Base-by-base conservation (phyloP, 495 filamentous ascomycete genomes). In the Tuber indicum region DNA sequence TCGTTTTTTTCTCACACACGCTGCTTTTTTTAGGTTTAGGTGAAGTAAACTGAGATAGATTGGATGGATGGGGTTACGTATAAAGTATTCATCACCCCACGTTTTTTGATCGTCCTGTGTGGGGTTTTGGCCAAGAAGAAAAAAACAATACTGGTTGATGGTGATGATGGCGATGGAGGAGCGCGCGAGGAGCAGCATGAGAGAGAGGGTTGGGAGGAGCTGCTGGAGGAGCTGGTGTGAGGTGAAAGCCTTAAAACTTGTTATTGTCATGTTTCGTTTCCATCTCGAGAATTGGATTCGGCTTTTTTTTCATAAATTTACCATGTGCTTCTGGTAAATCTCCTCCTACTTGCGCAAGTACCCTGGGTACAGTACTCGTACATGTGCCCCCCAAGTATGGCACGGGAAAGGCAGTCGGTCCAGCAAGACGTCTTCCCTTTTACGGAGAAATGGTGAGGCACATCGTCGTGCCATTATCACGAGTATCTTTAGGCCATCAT, bases 11-110 rank as follows among this genome's bases (percentile, higher is more conserved):
- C 7, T n/a, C 58, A 32, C 58, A 66, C 58, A 32, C 58, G 10
- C 58, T 66, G 58, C 58, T 66, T 47, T 75, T 71, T 72, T 66
- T 66, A 36, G 58, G 58, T 19, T 66, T 66, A 19, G 32, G 58
- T 36, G 26, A 66, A 66, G 58, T 66, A 66, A 66, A 66, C 26
- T 36, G 58, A 6, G 58, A 36, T 36, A 66, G 58, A 66, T 66
- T 66, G 58, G 58, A 12, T 66, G 58, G 58, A 26, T 36, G 58
- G 26, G 58, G 26, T 66, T 66, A 66, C 58, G 58, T 66, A 66
- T 66, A 66, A 66, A 66, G 32, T 66, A 66, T 36, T 66, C 58
- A 66, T 66, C 58, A 32, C 58, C 58, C 58, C 58, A 66, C 58
- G 58, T 66, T 66, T 62, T 32, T 62, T 32, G 58, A 66, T 66